Percentiles rank a stretch among this genome's conserved stretches.
phyloP scores from a whole-genome alignment of 179 eudicot species.

The Carnegiea gigantea region DNA sequence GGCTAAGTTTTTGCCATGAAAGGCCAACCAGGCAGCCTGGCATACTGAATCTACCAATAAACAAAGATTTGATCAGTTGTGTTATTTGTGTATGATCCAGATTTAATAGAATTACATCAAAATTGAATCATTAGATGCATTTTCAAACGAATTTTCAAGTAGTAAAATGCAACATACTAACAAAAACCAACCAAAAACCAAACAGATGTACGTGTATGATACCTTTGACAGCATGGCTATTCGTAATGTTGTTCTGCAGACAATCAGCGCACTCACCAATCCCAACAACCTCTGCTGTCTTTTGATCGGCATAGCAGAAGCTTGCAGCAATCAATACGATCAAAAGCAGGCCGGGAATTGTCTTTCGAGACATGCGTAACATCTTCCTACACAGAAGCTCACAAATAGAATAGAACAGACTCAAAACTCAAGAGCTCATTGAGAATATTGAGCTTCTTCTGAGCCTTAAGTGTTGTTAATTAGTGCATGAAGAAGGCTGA shows the following conservation, averaged over 20 bases:
- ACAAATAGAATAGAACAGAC: background rate
- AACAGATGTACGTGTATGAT: background rate
- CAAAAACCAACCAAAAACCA: background rate
- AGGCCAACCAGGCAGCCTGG: no score
- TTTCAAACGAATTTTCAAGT: no score
- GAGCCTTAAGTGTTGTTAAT: background rate
- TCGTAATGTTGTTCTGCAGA: conserved; percentile 48
- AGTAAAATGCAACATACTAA: no score
- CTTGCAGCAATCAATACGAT: conserved; percentile 30
- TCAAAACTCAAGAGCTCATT: background rate
- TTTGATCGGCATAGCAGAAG: conserved; percentile 47
- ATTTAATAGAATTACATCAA: background rate
- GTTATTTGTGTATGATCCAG: no score
- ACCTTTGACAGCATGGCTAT: conserved; percentile 62
- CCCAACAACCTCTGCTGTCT: conserved; percentile 58
- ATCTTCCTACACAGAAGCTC: conserved; percentile 17
- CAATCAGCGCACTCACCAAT: conserved; percentile 73
- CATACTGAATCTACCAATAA: no score
- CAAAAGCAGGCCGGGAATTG: conserved; percentile 27
- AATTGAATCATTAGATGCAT: no score
- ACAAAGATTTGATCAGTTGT: no score
- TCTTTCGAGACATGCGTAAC: conserved; percentile 27
- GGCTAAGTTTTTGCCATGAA: no score
- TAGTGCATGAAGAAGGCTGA: background rate
- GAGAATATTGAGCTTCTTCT: background rate